Percentiles rank a stretch among this genome's conserved stretches.
These are phyloP conservation scores for Acacia crassicarpa DNA, from an alignment of 306 rosid species.

Conservation along the genomic window DNA sequence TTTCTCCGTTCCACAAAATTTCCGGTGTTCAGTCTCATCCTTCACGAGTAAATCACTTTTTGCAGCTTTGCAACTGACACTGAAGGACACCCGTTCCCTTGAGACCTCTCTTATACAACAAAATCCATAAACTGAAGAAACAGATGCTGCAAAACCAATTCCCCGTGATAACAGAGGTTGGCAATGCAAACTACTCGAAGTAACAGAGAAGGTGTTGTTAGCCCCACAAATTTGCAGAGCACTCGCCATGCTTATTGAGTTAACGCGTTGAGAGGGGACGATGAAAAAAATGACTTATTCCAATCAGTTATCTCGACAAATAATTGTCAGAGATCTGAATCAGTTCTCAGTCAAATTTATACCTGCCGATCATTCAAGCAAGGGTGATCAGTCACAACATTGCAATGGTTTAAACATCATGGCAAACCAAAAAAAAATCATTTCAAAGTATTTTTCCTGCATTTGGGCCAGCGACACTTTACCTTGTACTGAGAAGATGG, in stretches of 20 bases:
- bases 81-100: constrained; percentile 32
- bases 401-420: background rate
- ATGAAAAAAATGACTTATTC: background rate
- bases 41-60: constrained; percentile 41
- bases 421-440: background rate
- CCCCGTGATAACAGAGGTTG: constrained; percentile 25
- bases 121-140: constrained; percentile 26
- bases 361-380: constrained; percentile 20
- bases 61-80: constrained; percentile 45
- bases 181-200: constrained; percentile 29
- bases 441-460: background rate
- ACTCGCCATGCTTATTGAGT: constrained; percentile 47
- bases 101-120: constrained; percentile 16
- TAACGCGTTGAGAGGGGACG: background rate
- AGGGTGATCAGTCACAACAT: background rate
- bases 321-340: constrained; percentile 26
- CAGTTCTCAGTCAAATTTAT: constrained; percentile 7
- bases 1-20: constrained; percentile 40
- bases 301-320: constrained; percentile 48
- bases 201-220: constrained; percentile 25
- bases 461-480: background rate
- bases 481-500: constrained; percentile 31
- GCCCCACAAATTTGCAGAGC: constrained; percentile 49
- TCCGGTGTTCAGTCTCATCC: constrained; percentile 31
- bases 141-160: constrained; percentile 34